Evolutionary conservation across 2,329 filamentous ascomycete species (phyloP), one percentile per base, ranked within the genome.

Genomic region (Fusarium xylarioides): DNA sequence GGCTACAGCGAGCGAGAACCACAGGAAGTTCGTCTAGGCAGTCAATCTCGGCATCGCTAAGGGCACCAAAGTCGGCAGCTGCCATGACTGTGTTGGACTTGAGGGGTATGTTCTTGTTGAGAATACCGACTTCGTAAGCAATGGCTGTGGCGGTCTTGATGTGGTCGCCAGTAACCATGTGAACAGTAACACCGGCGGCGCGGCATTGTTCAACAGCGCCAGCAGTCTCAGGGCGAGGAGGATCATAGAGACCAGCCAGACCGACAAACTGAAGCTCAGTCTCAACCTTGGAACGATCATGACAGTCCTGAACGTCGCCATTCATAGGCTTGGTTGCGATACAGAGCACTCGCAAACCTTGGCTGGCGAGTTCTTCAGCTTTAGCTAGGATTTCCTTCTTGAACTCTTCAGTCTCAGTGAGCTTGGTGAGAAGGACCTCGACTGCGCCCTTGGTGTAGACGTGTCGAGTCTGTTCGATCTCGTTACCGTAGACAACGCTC

Each of bases 111-210:
- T 83, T 77, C 26, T 72, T 72, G 16, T 81, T 77, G 21, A 92
- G 79, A 64, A 92, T 92, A 38, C 90, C 90, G 47, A 92, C 90
- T 75, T 92, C 88, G 65, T 86, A 85, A 9, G 91, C 90, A 66
- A 92, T 92, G 30, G 90, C 88, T 14, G 88, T 88, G 21, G 91
- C 91, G 26, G 91, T 92, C 78, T 90, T 90, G 76, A 91, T 88
- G 79, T 92, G 90, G 68, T 92, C 91, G 43, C 91, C 91, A 8
- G 91, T 92, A 26, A 92, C 85, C 91, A 92, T 92, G 77, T 92
- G 90, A 15, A 92, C 90, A 32, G 87, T 85, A 68, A 92, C 88
- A 46, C 91, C 91, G 21, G 91, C 90, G 42, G 85, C 80, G 66
- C 87, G 88, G 78, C 90, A 92, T 70, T 85, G 83, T 49, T 83